phyloP scores from a whole-genome alignment of 441 rosid genomes.

The Rhodomyrtus psidioides region DNA sequence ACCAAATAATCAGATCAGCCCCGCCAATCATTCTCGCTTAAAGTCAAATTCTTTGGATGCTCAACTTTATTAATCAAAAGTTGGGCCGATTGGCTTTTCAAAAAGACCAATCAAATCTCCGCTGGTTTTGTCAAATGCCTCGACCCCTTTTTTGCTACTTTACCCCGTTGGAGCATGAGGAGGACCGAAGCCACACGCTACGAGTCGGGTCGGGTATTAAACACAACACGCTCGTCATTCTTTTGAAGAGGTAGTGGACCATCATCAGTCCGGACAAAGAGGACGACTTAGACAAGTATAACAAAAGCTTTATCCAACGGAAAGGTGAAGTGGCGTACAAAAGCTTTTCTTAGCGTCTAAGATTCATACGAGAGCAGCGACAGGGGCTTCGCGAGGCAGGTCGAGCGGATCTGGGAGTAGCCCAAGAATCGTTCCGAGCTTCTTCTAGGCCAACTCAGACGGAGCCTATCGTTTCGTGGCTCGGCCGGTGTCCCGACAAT shows the following conservation, averaged over 20 bases:
- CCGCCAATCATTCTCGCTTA: neutral
- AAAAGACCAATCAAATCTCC: conserved; percentile 1
- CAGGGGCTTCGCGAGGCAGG: neutral
- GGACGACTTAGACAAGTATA: neutral
- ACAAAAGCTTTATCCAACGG: neutral
- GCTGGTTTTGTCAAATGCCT: neutral
- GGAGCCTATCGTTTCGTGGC: no score
- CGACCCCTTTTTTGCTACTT: neutral
- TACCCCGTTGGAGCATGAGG: neutral
- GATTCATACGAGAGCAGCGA: neutral
- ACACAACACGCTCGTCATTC: neutral
- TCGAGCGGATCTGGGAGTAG: neutral
- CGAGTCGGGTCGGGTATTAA: neutral
- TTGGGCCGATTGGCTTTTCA: conserved; percentile 13
- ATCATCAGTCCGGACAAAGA: neutral
- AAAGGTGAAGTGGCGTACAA: neutral
- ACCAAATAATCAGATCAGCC: neutral
- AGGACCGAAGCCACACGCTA: neutral
- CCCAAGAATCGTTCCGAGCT: neutral
- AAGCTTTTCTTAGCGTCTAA: neutral
- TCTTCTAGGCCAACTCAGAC: no score
- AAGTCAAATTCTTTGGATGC: neutral
- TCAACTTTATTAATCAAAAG: conserved; percentile 8
- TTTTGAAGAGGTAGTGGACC: neutral
- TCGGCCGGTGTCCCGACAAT: no score